Base-by-base conservation (phyloP, 176 grass and related monocot species). In the Zizania latifolia region DNA sequence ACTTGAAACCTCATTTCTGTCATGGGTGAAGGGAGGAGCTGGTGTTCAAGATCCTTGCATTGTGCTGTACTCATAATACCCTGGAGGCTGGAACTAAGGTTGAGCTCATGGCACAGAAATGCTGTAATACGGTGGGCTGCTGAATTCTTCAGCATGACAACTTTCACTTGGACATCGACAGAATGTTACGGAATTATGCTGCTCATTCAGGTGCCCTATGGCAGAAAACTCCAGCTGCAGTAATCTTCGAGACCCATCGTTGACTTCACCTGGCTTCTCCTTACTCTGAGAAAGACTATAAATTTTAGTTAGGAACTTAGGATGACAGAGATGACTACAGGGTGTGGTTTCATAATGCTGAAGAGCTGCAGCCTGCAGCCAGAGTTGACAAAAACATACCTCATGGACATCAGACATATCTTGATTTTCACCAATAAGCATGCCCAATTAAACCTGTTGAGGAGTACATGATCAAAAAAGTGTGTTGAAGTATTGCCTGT, bases 341-440 rank as follows among this genome's bases (percentile, higher is more conserved):
- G 22, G 23, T 78, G 5, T 14, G 33, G 34, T 72, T 68, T 78
- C 31, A 85, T 22, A 68, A 68, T 59, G 70, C 11, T 54, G 32
- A 56, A 16, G 46, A 54, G 33, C 0, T 62, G 57, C 54, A 40
- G 9, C 54, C 34, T 70, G n/a, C n/a, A n/a, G n/a, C n/a, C 41
- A 19, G 16, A 24, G 39, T 38, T 35, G 38, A 76, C 35, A 27
- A 27, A 65, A 65, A 58, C 24, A 56, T 44, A 43, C 28, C 44
- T n/a, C 24, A 32, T 39, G 11, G 10, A 24, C 27, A 35, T 28
- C 31, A 4, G 7, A 32, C 50, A 17, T 54, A 60, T 11, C 13
- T 77, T 70, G 14, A 32, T 57, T 29, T 8, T 56, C 32, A 37
- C 30, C 44, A 4, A 56, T 64, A 37, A 34, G 6, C 61, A 33